These are phyloP conservation scores for Euphrasia arctica DNA, from an alignment of 305 asterid species.

Conservation along the genomic window DNA sequence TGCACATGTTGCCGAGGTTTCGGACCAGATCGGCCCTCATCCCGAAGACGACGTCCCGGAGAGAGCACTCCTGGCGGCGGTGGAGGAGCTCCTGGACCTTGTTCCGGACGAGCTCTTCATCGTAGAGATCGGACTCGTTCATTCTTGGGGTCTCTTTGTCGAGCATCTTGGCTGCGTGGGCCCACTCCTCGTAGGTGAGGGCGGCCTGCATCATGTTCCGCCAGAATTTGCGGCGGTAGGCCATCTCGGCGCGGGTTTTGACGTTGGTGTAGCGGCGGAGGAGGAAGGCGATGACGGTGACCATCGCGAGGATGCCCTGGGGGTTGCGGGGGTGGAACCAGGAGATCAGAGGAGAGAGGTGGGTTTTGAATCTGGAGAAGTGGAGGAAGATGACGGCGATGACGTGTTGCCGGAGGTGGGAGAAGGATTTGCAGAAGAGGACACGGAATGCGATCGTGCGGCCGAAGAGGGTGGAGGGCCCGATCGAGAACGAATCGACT, in stretches of 20 bases:
- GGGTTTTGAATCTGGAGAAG: conserved; percentile 38
- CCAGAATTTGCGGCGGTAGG: conserved; percentile 89
- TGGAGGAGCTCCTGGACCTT: conserved; percentile 81
- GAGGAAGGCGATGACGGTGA: conserved; percentile 66
- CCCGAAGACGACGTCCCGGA: conserved; percentile 78
- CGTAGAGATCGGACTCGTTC: conserved; percentile 76
- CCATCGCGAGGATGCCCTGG: conserved; percentile 79
- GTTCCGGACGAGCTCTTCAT: conserved; percentile 81
- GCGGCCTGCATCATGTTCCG: conserved; percentile 91
- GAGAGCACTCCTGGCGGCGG: conserved; percentile 82
- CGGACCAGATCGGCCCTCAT: conserved; percentile 93
- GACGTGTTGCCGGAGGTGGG: conserved; percentile 60
- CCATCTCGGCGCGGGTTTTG: conserved; percentile 82
- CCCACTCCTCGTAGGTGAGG: conserved; percentile 92
- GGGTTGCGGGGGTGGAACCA: conserved; percentile 94
- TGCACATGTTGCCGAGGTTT: conserved; percentile 92
- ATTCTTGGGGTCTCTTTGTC: conserved; percentile 66
- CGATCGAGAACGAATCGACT: conserved; percentile 79
- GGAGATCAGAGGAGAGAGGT: conserved; percentile 55
- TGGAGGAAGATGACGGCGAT: conserved; percentile 37
- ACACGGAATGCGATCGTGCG: conserved; percentile 76
- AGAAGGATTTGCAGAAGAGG: conserved; percentile 70
- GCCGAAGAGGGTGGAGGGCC: conserved; percentile 74
- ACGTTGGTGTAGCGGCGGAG: conserved; percentile 77
- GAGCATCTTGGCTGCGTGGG: conserved; percentile 88